phyloP scores from a whole-genome alignment of 306 rosid species.

The Fagus sylvatica region DNA sequence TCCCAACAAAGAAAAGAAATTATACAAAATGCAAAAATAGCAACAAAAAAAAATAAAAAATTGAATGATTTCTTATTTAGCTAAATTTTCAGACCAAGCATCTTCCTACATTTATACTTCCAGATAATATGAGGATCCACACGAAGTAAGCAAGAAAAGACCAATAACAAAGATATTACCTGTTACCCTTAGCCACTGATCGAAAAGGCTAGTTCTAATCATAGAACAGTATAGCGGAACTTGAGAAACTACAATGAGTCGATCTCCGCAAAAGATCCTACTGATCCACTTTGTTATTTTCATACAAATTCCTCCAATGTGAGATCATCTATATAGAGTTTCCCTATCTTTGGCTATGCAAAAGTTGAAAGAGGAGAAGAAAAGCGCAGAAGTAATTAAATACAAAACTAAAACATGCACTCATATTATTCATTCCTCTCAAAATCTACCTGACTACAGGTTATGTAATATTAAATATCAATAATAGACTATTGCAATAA shows the following conservation, averaged over 20 bases:
- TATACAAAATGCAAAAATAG: not conserved
- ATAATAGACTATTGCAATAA: not conserved
- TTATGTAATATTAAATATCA: not conserved
- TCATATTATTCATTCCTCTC: not conserved
- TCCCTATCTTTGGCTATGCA: not conserved
- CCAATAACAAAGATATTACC: not conserved
- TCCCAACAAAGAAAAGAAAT: not conserved
- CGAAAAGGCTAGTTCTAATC: too few relatives aligned
- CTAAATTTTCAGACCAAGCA: not conserved
- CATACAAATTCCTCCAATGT: not conserved
- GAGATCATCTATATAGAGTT: not conserved
- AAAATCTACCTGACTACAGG: not conserved
- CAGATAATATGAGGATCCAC: not conserved
- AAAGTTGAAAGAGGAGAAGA: not conserved
- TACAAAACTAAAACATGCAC: not conserved
- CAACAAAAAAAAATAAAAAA: not conserved
- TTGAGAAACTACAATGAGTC: too few relatives aligned
- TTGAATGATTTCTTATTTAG: not conserved
- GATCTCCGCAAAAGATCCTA: too few relatives aligned
- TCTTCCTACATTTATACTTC: not conserved
- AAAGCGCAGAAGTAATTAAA: not conserved
- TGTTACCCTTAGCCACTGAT: too few relatives aligned
- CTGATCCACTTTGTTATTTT: not conserved
- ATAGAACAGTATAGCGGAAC: too few relatives aligned
- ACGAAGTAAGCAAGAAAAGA: not conserved